These are phyloP conservation scores for Septoria petroselini DNA, from an alignment of 2,329 filamentous ascomycete species.

Conservation along the genomic window DNA sequence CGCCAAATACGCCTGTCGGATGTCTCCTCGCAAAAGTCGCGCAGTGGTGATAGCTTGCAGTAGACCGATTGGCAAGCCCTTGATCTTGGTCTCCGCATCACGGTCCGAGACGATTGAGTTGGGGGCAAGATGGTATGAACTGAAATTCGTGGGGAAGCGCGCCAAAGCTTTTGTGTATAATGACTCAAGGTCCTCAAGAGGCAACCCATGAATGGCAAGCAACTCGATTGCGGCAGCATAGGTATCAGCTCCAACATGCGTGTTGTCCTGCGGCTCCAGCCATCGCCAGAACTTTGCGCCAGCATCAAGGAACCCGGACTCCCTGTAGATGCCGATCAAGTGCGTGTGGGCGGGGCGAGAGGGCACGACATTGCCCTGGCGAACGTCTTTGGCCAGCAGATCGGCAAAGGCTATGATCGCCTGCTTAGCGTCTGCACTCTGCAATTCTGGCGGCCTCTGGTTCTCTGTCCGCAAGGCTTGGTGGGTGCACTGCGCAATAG, in stretches of 20 bases:
- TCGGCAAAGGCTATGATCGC: conserved; percentile 35
- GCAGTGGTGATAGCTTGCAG: conserved; percentile 51
- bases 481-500: conserved; percentile 21
- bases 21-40: conserved; percentile 46
- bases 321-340: conserved; percentile 48
- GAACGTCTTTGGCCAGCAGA: conserved; percentile 43
- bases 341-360: conserved; percentile 45
- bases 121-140: conserved; percentile 48
- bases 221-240: conserved; percentile 53
- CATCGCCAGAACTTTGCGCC: conserved; percentile 48
- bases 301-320: conserved; percentile 38
- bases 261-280: conserved; percentile 45
- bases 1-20: conserved; percentile 49
- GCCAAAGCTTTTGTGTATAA: conserved; percentile 47
- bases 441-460: conserved; percentile 9
- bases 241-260: conserved; percentile 42
- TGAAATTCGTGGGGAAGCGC: conserved; percentile 48
- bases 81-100: conserved; percentile 33
- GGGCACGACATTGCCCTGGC: conserved; percentile 37
- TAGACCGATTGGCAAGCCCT: conserved; percentile 43
- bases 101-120: conserved; percentile 48
- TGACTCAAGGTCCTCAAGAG: conserved; percentile 44
- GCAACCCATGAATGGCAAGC: conserved; percentile 43
- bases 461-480: conserved; percentile 14
- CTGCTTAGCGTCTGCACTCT: conserved; percentile 19